These are phyloP conservation scores for Colletotrichum theobromicola DNA, from an alignment of 2,329 filamentous ascomycete species.

Conservation along the genomic window DNA sequence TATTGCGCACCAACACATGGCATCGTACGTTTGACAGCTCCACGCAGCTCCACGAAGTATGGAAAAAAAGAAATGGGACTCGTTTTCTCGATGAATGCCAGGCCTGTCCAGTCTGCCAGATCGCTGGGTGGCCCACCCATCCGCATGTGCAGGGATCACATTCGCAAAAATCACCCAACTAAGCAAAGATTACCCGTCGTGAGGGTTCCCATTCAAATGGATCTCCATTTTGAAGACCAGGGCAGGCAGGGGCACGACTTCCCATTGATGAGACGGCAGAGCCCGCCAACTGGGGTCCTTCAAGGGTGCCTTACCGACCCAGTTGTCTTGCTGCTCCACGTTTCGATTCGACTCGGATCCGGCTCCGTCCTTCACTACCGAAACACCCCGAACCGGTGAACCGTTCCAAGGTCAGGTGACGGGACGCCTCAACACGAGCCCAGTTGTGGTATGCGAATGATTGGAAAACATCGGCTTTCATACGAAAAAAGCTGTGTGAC, in stretches of 20 bases:
- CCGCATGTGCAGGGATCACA: constrained; percentile 11
- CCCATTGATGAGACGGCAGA: constrained; percentile 22
- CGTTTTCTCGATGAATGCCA: constrained; percentile 18
- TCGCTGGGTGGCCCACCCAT: constrained; percentile 15
- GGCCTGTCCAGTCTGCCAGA: constrained; percentile 20
- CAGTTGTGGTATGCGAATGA: not conserved
- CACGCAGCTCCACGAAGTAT: constrained; percentile 12
- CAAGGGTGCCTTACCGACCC: constrained; percentile 7
- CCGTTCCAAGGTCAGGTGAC: not conserved
- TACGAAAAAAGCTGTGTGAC: constrained; percentile 4
- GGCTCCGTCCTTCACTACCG: constrained; percentile 10
- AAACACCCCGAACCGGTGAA: constrained; percentile 12
- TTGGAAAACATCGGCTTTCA: not conserved
- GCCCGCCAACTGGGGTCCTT: constrained; percentile 17
- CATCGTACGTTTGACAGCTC: constrained; percentile 20
- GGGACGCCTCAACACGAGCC: not conserved
- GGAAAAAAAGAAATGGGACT: constrained; percentile 14
- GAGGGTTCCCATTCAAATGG: constrained; percentile 14
- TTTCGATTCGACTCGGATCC: constrained; percentile 19
- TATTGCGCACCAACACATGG: constrained; percentile 15
- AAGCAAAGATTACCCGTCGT: constrained; percentile 18
- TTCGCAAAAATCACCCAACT: constrained; percentile 21
- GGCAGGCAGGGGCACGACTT: not conserved
- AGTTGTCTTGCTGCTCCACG: constrained; percentile 4
- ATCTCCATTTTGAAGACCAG: constrained; percentile 1